A percentile compares a stretch with the other conserved stretches of the same genome.
Evolutionary conservation across 371 early-diverging fungal genomes (phyloP).

Genomic region (Mortierella sp.): DNA sequence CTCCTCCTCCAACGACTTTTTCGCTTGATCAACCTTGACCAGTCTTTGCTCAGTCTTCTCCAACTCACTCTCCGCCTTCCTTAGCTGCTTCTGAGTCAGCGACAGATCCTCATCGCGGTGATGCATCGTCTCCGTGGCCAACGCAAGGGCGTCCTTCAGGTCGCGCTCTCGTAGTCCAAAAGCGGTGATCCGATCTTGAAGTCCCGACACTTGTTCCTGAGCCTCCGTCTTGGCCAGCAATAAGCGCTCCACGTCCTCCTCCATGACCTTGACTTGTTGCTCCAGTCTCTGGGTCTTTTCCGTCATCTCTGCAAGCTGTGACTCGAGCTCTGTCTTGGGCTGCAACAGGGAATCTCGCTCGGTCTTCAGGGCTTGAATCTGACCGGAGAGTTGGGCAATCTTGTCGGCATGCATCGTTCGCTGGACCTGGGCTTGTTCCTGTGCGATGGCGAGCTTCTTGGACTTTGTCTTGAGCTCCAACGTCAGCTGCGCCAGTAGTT

Average conservation of each 20-base stretch:
- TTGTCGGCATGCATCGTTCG: slow-evolving; percentile 28
- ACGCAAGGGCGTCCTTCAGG: slow-evolving; percentile 63
- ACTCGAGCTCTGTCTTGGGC: slow-evolving; percentile 51
- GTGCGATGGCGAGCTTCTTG: slow-evolving; percentile 35
- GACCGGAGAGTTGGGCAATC: slow-evolving; percentile 31
- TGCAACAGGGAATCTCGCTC: slow-evolving; percentile 58
- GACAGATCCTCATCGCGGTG: slow-evolving; percentile 68
- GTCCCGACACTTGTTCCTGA: slow-evolving; percentile 54
- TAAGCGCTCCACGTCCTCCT: slow-evolving; percentile 26
- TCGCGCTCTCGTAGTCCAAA: slow-evolving; percentile 58
- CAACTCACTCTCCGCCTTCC: slow-evolving; percentile 56
- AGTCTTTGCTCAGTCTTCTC: slow-evolving; percentile 69
- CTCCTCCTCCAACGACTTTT: slow-evolving; percentile 64
- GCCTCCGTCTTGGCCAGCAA: slow-evolving; percentile 57
- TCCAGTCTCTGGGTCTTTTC: slow-evolving; percentile 26
- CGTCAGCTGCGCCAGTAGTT: slow-evolving; percentile 29
- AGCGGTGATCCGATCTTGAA: slow-evolving; percentile 46
- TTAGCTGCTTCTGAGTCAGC: slow-evolving; percentile 34
- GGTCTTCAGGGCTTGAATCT: slow-evolving; percentile 37
- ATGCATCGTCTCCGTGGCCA: slow-evolving; percentile 67
- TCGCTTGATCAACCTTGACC: slow-evolving; percentile 68
- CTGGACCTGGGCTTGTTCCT: slow-evolving; percentile 55
- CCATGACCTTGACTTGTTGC: slow-evolving; percentile 20
- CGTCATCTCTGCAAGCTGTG: slow-evolving; percentile 14
- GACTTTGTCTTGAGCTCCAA: slow-evolving; percentile 34